Conservation (phyloP, 2,329 filamentous ascomycete species). For the Colletotrichum lupini region DNA sequence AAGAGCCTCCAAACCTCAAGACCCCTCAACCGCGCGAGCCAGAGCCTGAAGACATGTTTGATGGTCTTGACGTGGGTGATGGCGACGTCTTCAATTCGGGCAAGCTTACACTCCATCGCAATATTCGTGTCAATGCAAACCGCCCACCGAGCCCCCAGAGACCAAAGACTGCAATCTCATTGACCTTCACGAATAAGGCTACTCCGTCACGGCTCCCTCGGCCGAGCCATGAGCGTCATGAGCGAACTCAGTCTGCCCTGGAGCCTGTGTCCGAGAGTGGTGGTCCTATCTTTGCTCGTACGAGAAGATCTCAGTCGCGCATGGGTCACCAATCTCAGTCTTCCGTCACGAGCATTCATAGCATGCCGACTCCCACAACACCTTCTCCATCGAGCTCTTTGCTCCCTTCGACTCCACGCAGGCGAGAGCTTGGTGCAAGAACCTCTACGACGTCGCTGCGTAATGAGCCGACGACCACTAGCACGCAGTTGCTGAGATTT, state of each 20-base stretch:
- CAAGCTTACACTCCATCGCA: constrained; percentile 88
- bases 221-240: constrained; percentile 73
- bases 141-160: constrained; percentile 76
- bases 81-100: constrained; percentile 83
- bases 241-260: constrained; percentile 74
- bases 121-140: constrained; percentile 86
- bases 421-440: constrained; percentile 68
- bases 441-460: constrained; percentile 65
- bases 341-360: constrained; percentile 73
- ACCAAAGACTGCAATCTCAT: constrained; percentile 80
- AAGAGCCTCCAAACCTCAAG: constrained; percentile 47
- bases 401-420: constrained; percentile 69
- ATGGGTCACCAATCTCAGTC: constrained; percentile 77
- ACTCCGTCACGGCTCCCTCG: constrained; percentile 81
- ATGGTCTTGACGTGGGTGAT: constrained; percentile 87
- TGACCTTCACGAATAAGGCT: constrained; percentile 92
- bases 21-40: constrained; percentile 49
- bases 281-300: constrained; percentile 70
- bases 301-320: constrained; percentile 73
- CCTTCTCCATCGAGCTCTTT: constrained; percentile 64
- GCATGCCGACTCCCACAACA: constrained; percentile 70
- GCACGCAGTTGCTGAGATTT: constrained; percentile 71
- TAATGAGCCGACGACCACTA: constrained; percentile 72
- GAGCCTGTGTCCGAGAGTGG: constrained; percentile 94
- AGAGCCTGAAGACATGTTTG: constrained; percentile 82